phyloP scores from a whole-genome alignment of 1,284 basidiomycete species.

The Rhodotorula mucilaginosa region DNA sequence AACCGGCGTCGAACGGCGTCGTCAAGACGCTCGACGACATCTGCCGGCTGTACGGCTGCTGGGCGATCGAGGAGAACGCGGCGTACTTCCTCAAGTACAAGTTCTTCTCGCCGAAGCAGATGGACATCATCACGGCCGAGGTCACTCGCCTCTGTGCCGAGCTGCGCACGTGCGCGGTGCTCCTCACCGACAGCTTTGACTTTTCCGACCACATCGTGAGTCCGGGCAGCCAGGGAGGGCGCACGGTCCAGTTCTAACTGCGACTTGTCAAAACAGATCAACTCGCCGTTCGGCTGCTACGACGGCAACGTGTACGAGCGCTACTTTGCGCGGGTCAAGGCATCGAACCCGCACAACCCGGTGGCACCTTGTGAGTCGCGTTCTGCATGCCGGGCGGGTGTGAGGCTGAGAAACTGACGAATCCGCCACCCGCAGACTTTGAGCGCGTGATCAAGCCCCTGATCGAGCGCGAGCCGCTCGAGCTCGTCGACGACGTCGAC shows the following conservation, averaged over 20 bases:
- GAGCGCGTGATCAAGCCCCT: conserved; percentile 57
- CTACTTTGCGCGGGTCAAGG: conserved; percentile 54
- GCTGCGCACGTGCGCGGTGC: conserved; percentile 54
- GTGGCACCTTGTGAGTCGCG: conserved; percentile 33
- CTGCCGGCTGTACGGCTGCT: conserved; percentile 54
- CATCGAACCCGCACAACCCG: conserved; percentile 45
- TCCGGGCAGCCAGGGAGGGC: neutral
- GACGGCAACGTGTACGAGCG: conserved; percentile 52
- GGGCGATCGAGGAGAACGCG: conserved; percentile 60
- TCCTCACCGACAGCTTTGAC: conserved; percentile 57
- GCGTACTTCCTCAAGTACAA: conserved; percentile 56
- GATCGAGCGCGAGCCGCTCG: conserved; percentile 52
- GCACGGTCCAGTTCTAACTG: no score
- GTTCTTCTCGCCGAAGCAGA: conserved; percentile 40
- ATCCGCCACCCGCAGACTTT: conserved; percentile 54
- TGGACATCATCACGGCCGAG: conserved; percentile 38
- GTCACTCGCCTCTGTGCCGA: conserved; percentile 54
- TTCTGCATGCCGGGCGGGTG: no score
- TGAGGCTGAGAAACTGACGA: conserved; percentile 38
- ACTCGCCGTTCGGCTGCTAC: conserved; percentile 57
- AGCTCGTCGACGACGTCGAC: conserved; percentile 48
- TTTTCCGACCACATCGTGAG: conserved; percentile 55
- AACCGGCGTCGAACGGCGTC: conserved; percentile 47
- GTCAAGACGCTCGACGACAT: conserved; percentile 46
- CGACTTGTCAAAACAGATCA: conserved; percentile 47